A percentile compares a stretch with the other conserved stretches of the same genome.
These are phyloP conservation scores for Cystofilobasidium bisporidii DNA, from an alignment of 768 basidiomycete species.

Conservation along the genomic window DNA sequence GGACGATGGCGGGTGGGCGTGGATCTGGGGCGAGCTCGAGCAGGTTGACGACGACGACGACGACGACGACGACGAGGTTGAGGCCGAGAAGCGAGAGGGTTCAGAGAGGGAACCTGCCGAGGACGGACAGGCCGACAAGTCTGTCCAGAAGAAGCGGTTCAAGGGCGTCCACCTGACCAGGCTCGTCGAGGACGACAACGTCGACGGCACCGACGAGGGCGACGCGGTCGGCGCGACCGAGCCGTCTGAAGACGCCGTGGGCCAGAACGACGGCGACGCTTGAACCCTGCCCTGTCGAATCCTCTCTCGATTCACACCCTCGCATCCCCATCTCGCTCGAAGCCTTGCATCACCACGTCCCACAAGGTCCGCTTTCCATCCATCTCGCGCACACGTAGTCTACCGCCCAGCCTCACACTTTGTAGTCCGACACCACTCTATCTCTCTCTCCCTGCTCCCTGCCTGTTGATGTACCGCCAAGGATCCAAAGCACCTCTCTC, in stretches of 20 bases:
- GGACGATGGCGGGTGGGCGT: constrained; percentile 6
- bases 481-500: no score
- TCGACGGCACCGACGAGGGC: not conserved
- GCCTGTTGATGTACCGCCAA: not conserved
- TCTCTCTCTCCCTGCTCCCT: not conserved
- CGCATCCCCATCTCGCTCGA: not conserved
- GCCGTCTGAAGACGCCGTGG: not conserved
- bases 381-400: not conserved
- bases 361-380: not conserved
- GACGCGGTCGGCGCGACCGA: not conserved
- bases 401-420: not conserved
- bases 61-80: not conserved
- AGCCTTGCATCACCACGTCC: not conserved
- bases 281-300: not conserved
- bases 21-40: constrained; percentile 12
- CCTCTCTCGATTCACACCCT: not conserved
- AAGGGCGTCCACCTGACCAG: constrained; percentile 8
- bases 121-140: not conserved
- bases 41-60: constrained; percentile 8
- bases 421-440: no score
- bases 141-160: not conserved
- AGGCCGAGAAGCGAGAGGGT: not conserved
- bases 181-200: constrained; percentile 4
- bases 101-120: not conserved
- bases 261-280: not conserved